phyloP scores from a whole-genome alignment of 345 rosid genomes.

The Rhodamnia argentea region DNA sequence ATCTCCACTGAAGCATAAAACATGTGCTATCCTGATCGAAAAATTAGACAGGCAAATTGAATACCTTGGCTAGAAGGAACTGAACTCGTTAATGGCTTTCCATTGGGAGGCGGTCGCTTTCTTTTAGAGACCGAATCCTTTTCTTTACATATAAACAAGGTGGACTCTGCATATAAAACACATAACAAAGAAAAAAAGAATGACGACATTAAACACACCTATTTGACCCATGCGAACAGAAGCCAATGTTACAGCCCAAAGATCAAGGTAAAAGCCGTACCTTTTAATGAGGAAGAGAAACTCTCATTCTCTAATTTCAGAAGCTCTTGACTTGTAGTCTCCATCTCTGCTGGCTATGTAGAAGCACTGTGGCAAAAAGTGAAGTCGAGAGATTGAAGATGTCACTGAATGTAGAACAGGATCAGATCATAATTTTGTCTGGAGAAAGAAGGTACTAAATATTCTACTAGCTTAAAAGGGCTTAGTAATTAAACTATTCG shows the following conservation, averaged over 20 bases:
- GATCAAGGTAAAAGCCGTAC: constrained; percentile 3
- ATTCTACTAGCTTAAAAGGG: not conserved
- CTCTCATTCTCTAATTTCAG: constrained; percentile 26
- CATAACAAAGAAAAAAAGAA: not conserved
- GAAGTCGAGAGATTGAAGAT: not conserved
- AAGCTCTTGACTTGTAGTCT: constrained; percentile 30
- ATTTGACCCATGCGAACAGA: not conserved
- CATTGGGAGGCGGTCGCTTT: constrained; percentile 5
- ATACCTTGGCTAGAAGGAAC: constrained; percentile 57
- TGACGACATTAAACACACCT: not conserved
- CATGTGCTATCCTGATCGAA: not conserved
- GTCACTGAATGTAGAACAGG: not conserved
- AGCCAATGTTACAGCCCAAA: not conserved
- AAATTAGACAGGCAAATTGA: not conserved
- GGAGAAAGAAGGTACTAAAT: not conserved
- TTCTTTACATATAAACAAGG: constrained; percentile 21
- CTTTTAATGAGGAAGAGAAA: constrained; percentile 9
- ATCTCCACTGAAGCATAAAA: not conserved
- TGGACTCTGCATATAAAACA: constrained; percentile 23
- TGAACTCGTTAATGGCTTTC: constrained; percentile 24
- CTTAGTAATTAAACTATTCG: not conserved
- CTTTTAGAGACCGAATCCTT: constrained; percentile 7
- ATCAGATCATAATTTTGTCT: not conserved
- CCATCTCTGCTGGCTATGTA: constrained; percentile 9
- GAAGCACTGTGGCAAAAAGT: not conserved